Conservation (phyloP, 2,329 filamentous ascomycete genomes). For the Berkeleyomyces basicola region DNA sequence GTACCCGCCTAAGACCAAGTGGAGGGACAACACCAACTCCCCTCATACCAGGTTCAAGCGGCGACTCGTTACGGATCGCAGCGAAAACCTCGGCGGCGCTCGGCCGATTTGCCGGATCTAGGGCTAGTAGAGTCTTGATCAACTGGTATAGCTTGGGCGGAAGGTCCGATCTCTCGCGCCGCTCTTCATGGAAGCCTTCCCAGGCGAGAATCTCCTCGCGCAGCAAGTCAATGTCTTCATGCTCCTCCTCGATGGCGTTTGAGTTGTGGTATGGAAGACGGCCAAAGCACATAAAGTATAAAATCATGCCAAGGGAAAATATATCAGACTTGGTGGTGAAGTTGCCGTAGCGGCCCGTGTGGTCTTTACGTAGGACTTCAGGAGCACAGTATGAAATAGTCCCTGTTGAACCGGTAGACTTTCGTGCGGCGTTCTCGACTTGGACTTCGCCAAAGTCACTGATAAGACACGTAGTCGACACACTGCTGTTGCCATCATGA, state of each 20-base stretch:
- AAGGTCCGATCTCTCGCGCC: constrained; percentile 59
- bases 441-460: constrained; percentile 98
- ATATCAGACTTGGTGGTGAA: constrained; percentile 96
- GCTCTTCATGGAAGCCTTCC: constrained; percentile 70
- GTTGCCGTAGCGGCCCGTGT: constrained; percentile 62
- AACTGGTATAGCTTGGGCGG: constrained; percentile 75
- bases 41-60: constrained; percentile 22
- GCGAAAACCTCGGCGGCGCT: constrained; percentile 71
- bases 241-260: constrained; percentile 74
- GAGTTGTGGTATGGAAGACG: constrained; percentile 71
- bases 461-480: constrained; percentile 56
- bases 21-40: not conserved
- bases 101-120: constrained; percentile 61
- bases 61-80: constrained; percentile 54
- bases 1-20: constrained; percentile 6
- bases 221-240: constrained; percentile 75
- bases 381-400: constrained; percentile 97
- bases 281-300: constrained; percentile 96
- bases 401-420: constrained; percentile 81
- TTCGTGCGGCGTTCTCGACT: constrained; percentile 60
- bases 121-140: constrained; percentile 61
- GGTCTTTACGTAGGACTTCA: constrained; percentile 62
- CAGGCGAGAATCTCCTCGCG: constrained; percentile 74
- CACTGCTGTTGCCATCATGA: constrained; percentile 43
- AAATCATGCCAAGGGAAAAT: constrained; percentile 96